These are phyloP conservation scores for Epichloe bromicola DNA, from an alignment of 2,329 filamentous ascomycete species.

Conservation along the genomic window DNA sequence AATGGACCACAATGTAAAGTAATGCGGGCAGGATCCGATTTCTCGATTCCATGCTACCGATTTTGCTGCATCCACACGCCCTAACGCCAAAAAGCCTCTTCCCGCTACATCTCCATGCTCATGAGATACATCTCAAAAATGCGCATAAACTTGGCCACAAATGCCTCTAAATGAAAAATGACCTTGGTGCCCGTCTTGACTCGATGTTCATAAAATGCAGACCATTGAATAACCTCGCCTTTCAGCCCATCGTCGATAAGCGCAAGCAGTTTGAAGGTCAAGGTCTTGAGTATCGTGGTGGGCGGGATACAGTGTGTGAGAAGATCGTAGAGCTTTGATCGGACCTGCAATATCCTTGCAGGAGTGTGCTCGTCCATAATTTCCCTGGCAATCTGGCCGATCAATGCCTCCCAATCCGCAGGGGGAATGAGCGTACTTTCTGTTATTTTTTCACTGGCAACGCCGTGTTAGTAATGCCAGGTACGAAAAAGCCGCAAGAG, in stretches of 20 bases:
- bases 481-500: not conserved
- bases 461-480: constrained; percentile 16
- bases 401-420: constrained; percentile 92
- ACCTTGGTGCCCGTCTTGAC: constrained; percentile 88
- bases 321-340: constrained; percentile 91
- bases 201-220: constrained; percentile 92
- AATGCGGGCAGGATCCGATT: no score
- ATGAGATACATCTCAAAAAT: constrained; percentile 84
- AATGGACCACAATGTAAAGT: no score
- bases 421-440: constrained; percentile 89
- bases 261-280: constrained; percentile 84
- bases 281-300: constrained; percentile 83
- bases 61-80: not conserved
- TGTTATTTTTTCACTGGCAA: constrained; percentile 63
- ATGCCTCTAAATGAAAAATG: constrained; percentile 96
- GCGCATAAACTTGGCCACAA: constrained; percentile 97
- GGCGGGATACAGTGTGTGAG: constrained; percentile 94
- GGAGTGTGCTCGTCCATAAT: constrained; percentile 92
- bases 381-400: constrained; percentile 78
- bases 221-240: constrained; percentile 87
- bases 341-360: constrained; percentile 71
- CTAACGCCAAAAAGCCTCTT: not conserved
- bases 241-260: constrained; percentile 84
- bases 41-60: not conserved
- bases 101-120: constrained; percentile 58